phyloP scores from a whole-genome alignment of 495 filamentous ascomycete genomes.

The Penicillium chermesinum region DNA sequence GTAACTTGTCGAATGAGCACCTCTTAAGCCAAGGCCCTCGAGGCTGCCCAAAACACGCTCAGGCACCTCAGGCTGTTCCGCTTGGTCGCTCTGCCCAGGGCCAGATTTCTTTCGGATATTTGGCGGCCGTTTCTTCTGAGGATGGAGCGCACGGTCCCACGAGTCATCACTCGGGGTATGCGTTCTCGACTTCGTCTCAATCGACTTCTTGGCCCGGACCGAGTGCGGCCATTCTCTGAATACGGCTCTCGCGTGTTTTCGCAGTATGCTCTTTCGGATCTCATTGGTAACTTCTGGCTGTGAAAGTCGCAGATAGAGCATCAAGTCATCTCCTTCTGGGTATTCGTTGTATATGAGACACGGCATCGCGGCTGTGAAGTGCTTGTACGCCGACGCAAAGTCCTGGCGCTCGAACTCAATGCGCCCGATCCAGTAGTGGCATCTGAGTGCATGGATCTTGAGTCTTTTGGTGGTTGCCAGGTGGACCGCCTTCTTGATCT shows the following conservation, averaged over 20 bases:
- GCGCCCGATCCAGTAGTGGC: constrained; percentile 9
- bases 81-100: not conserved
- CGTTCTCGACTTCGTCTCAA: not conserved
- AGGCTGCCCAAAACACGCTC: too few species aligned
- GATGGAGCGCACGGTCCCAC: not conserved
- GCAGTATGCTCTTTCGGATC: not conserved
- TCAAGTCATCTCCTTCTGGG: constrained; percentile 1
- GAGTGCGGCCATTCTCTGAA: not conserved
- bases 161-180: not conserved
- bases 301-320: constrained; percentile 1
- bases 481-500: not conserved
- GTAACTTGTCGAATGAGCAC: too few species aligned
- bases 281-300: not conserved
- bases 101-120: not conserved
- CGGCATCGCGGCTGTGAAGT: constrained; percentile 1
- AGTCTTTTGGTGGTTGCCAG: not conserved
- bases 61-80: not conserved
- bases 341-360: constrained; percentile 1
- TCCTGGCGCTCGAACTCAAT: constrained; percentile 6
- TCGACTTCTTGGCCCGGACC: not conserved
- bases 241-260: not conserved
- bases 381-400: not conserved
- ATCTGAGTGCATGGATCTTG: not conserved
- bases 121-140: not conserved
- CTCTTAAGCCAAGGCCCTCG: too few species aligned